phyloP scores from a whole-genome alignment of 257 asterid genomes.

The Asclepias syriaca region DNA sequence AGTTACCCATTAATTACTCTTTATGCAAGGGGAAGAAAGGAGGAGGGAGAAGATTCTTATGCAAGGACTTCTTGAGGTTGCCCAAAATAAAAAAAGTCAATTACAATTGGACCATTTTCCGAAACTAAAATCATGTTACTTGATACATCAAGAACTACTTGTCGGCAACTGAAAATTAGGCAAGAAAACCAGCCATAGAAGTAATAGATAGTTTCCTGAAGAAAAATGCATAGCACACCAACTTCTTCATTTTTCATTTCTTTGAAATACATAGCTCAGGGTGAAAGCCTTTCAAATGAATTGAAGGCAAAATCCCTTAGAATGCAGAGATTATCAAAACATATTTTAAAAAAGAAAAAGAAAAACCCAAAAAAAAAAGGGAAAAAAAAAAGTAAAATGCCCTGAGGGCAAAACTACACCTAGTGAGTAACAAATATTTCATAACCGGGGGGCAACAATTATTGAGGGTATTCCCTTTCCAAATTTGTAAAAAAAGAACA shows the following conservation, averaged over 20 bases:
- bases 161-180: no score
- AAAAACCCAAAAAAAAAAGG: no score
- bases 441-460: background rate
- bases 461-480: background rate
- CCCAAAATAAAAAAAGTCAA: no score
- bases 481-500: constrained; percentile 5
- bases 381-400: background rate
- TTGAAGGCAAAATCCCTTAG: constrained; percentile 1
- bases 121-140: no score
- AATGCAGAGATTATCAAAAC: background rate
- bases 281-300: constrained; percentile 4
- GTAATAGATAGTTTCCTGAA: background rate
- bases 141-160: no score
- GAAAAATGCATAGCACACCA: background rate
- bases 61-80: no score
- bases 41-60: no score
- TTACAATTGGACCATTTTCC: no score
- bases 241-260: constrained; percentile 4
- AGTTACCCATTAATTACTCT: no score
- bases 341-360: background rate
- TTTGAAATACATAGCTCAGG: background rate
- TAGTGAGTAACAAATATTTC: background rate
- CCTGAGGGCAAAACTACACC: background rate
- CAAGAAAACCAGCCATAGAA: background rate
- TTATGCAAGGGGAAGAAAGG: no score